These are phyloP conservation scores for Didymella lethalis DNA, from an alignment of 2,329 filamentous ascomycete species.

Conservation along the genomic window DNA sequence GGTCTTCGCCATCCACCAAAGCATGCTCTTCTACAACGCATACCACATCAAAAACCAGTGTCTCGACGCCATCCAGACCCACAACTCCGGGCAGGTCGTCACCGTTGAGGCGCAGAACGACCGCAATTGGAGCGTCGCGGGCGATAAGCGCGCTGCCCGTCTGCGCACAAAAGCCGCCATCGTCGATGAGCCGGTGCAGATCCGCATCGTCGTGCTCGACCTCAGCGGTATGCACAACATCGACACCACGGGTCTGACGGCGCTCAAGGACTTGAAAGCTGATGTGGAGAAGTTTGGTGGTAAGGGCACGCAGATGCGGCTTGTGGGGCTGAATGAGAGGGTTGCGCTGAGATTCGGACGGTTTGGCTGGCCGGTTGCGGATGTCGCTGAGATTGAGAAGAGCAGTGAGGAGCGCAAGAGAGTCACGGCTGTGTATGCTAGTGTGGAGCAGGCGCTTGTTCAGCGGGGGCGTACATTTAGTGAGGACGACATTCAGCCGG, in stretches of 20 bases:
- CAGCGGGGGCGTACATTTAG: conserved; percentile 15
- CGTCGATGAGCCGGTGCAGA: conserved; percentile 50
- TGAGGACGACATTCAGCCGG: conserved; percentile 24
- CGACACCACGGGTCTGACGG: conserved; percentile 62
- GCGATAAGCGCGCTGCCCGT: conserved; percentile 57
- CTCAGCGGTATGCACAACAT: conserved; percentile 62
- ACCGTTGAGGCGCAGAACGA: conserved; percentile 49
- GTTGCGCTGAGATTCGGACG: conserved; percentile 45
- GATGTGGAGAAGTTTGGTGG: conserved; percentile 62
- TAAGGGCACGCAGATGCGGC: conserved; percentile 55
- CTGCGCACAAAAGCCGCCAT: conserved; percentile 55
- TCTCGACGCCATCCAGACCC: conserved; percentile 60
- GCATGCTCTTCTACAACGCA: conserved; percentile 69
- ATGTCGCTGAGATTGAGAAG: conserved; percentile 13
- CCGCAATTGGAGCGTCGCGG: conserved; percentile 64
- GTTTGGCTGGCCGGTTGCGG: conserved; percentile 44
- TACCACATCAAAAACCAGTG: conserved; percentile 60
- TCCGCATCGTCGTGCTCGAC: conserved; percentile 62
- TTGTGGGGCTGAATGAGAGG: conserved; percentile 58
- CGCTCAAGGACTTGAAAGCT: conserved; percentile 58
- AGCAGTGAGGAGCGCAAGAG: conserved; percentile 9
- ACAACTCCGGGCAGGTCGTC: conserved; percentile 53
- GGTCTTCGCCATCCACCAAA: conserved; percentile 65
- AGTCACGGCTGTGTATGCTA: conserved; percentile 26
- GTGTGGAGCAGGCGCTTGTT: conserved; percentile 28